These are phyloP conservation scores for Larix kaempferi DNA, from an alignment of 75 land plant species.

Conservation along the genomic window DNA sequence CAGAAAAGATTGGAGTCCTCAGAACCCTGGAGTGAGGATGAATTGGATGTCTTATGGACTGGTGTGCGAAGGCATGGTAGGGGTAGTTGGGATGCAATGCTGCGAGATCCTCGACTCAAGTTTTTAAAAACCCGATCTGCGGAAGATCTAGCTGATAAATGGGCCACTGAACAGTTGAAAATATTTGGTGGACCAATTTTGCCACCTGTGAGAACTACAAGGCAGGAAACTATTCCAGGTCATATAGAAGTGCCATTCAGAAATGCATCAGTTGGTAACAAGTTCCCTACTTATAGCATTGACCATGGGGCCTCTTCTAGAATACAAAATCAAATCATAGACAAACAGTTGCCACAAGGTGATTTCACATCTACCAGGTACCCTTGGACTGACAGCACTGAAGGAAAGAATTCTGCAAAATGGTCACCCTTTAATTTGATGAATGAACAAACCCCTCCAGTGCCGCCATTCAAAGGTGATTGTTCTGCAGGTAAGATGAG, in stretches of 20 bases:
- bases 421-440: conserved; percentile 12
- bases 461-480: conserved; percentile 42
- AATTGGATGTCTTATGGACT: conserved; percentile 89
- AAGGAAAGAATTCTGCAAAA: conserved; percentile 18
- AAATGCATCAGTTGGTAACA: conserved; percentile 40
- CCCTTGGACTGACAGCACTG: conserved; percentile 4
- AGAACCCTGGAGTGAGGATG: conserved; percentile 92
- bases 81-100: conserved; percentile 85
- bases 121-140: conserved; percentile 56
- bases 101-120: conserved; percentile 65
- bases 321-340: conserved; percentile 44
- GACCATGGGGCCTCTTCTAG: conserved; percentile 18
- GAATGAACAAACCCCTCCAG: conserved; percentile 19
- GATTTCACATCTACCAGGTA: conserved; percentile 23
- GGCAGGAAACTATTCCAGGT: conserved; percentile 23
- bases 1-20: conserved; percentile 1
- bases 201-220: conserved; percentile 18
- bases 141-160: conserved; percentile 65
- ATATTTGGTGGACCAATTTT: conserved; percentile 45
- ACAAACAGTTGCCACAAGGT: conserved; percentile 43
- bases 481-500: conserved; percentile 26
- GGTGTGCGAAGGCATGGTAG: conserved; percentile 93
- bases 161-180: conserved; percentile 80
- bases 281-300: conserved; percentile 19
- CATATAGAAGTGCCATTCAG: conserved; percentile 59